Percentiles rank a stretch among this genome's conserved stretches.
These are phyloP conservation scores for Zygosaccharomyces sapae DNA, from an alignment of 1,139 yeast genomes.

Conservation along the genomic window DNA sequence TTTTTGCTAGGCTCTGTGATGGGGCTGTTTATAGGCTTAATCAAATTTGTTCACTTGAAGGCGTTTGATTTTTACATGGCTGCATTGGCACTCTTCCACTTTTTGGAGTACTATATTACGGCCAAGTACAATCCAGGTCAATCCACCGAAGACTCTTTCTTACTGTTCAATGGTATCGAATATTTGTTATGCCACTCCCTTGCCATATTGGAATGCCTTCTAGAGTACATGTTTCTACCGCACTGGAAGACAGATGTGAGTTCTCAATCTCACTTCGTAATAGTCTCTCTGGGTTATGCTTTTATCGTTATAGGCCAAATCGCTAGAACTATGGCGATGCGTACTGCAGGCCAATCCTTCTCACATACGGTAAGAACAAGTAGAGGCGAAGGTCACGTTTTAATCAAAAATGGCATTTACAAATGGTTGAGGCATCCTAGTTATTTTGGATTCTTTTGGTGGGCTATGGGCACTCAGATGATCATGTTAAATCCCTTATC, in stretches of 20 bases:
- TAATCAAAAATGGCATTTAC: constrained; percentile 76
- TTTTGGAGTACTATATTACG: constrained; percentile 75
- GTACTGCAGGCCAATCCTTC: constrained; percentile 82
- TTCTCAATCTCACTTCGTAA: constrained; percentile 8
- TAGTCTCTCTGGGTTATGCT: constrained; percentile 44
- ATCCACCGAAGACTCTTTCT: constrained; percentile 70
- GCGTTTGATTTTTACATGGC: constrained; percentile 48
- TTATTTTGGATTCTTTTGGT: constrained; percentile 85
- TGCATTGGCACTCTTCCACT: constrained; percentile 61
- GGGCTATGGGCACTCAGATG: constrained; percentile 87
- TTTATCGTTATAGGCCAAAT: constrained; percentile 58
- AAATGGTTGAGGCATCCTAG: constrained; percentile 74
- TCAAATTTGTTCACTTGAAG: constrained; percentile 36
- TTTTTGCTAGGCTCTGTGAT: constrained; percentile 40
- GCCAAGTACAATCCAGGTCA: constrained; percentile 64
- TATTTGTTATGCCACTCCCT: constrained; percentile 61
- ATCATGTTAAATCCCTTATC: constrained; percentile 62
- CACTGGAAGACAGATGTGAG: constrained; percentile 23
- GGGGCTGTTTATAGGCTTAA: constrained; percentile 38
- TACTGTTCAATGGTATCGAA: constrained; percentile 64
- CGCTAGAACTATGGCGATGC: constrained; percentile 73
- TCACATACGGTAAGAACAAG: constrained; percentile 68
- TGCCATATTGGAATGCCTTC: constrained; percentile 47
- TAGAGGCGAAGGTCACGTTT: constrained; percentile 51
- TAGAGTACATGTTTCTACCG: constrained; percentile 43